phyloP scores from a whole-genome alignment of 2,329 filamentous ascomycete genomes.

The Aureobasidium sp. region DNA sequence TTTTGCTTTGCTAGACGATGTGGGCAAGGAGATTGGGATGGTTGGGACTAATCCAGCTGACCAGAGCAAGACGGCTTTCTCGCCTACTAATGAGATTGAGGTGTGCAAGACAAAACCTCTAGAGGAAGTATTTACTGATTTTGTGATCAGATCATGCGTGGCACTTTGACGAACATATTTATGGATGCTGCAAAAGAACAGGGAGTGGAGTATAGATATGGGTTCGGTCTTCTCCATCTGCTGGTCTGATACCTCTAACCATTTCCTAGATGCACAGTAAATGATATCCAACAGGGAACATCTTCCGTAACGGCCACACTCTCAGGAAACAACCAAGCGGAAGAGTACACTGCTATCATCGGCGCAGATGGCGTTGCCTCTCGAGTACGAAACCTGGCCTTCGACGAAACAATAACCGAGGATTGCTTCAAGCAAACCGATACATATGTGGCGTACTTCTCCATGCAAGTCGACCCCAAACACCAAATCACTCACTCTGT shows the following conservation, averaged over 20 bases:
- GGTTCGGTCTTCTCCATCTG: neutral
- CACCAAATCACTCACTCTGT: constrained; percentile 12
- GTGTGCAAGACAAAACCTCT: neutral
- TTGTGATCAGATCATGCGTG: constrained; percentile 40
- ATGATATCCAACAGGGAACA: constrained; percentile 1
- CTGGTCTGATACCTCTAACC: too few species aligned
- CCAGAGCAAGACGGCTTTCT: neutral
- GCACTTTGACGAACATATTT: constrained; percentile 40
- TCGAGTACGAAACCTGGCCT: constrained; percentile 19
- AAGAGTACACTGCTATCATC: constrained; percentile 20
- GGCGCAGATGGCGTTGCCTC: constrained; percentile 22
- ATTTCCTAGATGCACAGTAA: constrained; percentile 6
- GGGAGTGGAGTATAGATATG: neutral
- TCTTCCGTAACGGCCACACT: neutral
- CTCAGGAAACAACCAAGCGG: neutral
- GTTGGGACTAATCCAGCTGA: neutral
- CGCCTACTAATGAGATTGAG: constrained; percentile 5
- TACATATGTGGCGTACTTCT: constrained; percentile 22
- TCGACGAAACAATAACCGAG: constrained; percentile 14
- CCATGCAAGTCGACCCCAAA: constrained; percentile 16
- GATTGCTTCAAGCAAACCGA: constrained; percentile 15
- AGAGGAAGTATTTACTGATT: neutral
- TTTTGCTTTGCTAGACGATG: constrained; percentile 20
- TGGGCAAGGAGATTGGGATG: constrained; percentile 14
- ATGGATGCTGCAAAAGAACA: constrained; percentile 23